Percentiles rank a stretch among this genome's conserved stretches.
Evolutionary conservation across 805 yeast genomes (phyloP).

Genomic region (Saturnispora hagleri): DNA sequence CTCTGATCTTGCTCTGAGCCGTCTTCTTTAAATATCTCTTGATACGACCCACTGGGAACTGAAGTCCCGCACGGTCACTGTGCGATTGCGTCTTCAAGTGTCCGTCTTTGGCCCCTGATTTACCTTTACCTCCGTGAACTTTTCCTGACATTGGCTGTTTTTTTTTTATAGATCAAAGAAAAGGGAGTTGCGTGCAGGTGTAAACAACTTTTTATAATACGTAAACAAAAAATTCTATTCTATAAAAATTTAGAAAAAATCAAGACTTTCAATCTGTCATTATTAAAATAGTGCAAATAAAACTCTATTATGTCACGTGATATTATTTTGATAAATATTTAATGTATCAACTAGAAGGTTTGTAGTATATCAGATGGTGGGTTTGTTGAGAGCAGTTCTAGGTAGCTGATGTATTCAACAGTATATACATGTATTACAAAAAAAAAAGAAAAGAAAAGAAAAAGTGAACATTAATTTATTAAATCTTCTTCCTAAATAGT

Average conservation of each 20-base stretch:
- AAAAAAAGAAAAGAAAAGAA: background rate
- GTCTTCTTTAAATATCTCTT: constrained; percentile 90
- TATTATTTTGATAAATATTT: too few relatives aligned
- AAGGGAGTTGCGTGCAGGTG: constrained; percentile 1
- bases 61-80: constrained; percentile 90
- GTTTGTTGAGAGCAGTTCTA: too few relatives aligned
- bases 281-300: background rate
- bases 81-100: constrained; percentile 62
- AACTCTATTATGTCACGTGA: background rate
- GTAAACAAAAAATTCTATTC: background rate
- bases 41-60: constrained; percentile 98
- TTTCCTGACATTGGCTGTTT: constrained; percentile 66
- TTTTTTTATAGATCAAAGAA: background rate
- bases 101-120: constrained; percentile 70
- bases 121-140: constrained; percentile 86
- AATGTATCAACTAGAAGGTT: too few relatives aligned
- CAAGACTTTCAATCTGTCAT: background rate
- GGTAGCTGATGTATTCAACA: too few relatives aligned
- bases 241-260: background rate
- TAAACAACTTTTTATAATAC: background rate
- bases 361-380: too few relatives aligned
- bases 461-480: background rate
- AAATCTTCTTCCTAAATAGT: background rate
- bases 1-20: constrained; percentile 70
- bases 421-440: background rate